Conservation (phyloP, 768 basidiomycete species). For the Trametes cingulata region DNA sequence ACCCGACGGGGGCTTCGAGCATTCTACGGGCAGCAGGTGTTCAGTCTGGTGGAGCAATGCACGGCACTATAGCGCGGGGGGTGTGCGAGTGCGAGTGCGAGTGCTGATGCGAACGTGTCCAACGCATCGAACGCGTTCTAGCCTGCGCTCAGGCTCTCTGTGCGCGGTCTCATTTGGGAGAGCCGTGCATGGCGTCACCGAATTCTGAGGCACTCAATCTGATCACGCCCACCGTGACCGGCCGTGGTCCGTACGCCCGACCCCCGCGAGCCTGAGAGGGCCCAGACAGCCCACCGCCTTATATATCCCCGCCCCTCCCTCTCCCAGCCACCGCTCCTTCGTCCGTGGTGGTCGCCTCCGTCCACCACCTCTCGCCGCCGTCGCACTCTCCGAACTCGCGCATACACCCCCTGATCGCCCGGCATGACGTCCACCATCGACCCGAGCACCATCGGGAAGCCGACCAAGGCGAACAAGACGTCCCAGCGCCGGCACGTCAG, state of each 20-base stretch:
- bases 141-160: not conserved
- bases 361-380: not conserved
- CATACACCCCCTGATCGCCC: not conserved
- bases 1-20: not conserved
- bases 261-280: not conserved
- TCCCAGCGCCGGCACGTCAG: slow-evolving; percentile 60
- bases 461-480: slow-evolving; percentile 36
- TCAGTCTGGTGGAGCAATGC: not conserved
- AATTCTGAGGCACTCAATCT: not conserved
- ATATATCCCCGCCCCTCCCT: not conserved
- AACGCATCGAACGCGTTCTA: not conserved
- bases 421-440: slow-evolving; percentile 31
- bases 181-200: slow-evolving; percentile 1
- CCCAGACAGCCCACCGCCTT: not conserved
- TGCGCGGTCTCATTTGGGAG: not conserved
- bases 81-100: not conserved
- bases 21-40: slow-evolving; percentile 1
- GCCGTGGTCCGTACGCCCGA: not conserved
- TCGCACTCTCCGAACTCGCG: not conserved
- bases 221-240: not conserved
- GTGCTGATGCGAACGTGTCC: not conserved
- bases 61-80: no score
- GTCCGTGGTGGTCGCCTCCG: not conserved
- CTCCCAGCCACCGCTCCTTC: not conserved
- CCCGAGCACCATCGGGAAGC: slow-evolving; percentile 28